phyloP scores from a whole-genome alignment of 257 asterid species.

The Lantana camara region DNA sequence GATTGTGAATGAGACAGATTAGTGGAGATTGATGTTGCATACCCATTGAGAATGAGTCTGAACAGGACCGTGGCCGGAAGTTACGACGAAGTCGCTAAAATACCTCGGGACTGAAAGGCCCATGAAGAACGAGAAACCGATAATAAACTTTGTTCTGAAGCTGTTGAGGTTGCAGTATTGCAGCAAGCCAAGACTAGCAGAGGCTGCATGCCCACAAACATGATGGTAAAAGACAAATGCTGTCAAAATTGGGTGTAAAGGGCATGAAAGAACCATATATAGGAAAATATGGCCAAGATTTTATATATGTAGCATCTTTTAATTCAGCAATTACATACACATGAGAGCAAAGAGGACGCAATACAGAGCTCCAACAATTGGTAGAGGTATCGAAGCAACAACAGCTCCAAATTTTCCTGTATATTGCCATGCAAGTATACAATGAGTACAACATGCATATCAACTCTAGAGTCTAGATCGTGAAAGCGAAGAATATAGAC shows the following conservation, averaged over 20 bases:
- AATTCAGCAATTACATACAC: constrained; percentile 55
- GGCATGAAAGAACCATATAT: no score
- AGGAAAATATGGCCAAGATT: no score
- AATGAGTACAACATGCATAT: constrained; percentile 4
- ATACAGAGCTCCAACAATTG: constrained; percentile 90
- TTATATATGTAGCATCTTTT: no score
- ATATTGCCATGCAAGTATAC: constrained; percentile 9
- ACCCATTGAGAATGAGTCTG: constrained; percentile 72
- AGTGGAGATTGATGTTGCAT: constrained; percentile 16
- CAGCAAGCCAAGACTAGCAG: constrained; percentile 81
- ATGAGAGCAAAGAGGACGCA: constrained; percentile 81
- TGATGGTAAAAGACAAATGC: no score
- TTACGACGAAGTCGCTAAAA: constrained; percentile 70
- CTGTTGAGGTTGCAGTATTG: constrained; percentile 97
- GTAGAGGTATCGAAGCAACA: constrained; percentile 90
- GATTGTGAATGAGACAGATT: no score
- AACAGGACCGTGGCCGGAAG: constrained; percentile 76
- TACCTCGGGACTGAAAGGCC: constrained; percentile 97
- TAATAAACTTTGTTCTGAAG: constrained; percentile 77
- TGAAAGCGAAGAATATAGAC: not conserved
- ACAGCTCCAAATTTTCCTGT: constrained; percentile 94
- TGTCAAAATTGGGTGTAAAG: no score
- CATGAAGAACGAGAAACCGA: constrained; percentile 88
- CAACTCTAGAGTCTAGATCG: no score
- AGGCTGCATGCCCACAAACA: constrained; percentile 48